Evolutionary conservation across 805 yeast species (phyloP), one percentile per base, ranked within the genome.

Genomic region (Saturnispora diversa): DNA sequence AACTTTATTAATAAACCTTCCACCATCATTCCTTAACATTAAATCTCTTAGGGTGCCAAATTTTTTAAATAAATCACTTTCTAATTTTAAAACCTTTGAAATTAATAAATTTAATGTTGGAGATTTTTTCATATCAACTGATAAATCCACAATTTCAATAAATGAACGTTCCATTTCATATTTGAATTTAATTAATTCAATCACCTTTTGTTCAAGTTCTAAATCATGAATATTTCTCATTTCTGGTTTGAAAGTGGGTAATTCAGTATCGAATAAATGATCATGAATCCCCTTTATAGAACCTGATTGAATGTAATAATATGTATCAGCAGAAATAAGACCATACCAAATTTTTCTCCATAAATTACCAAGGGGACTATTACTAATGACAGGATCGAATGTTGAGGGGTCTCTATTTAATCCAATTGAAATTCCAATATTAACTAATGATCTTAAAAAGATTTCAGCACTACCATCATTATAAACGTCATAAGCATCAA

Each of bases 371-470:
- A 50, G 42, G 40, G 52, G 62, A 12, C 45, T 40, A 6, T 40
- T 28, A 8, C 42, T 35, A 2, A 39, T 28, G 8, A 34, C n/a
- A 1, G 42, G 6, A n/a, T 53, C 55, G 48, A 75, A 74, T 29
- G 63, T 63, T 34, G 66, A 69, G 1, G 87, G 86, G 47, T 80
- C 87, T 49, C 86, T 65, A 53, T 80, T 79, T 20, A 80, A 53
- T 0, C 87, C 88, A 47, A 80, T 67, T 28, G 80, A 68, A 40
- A 74, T 66, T 0, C 80, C 84, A 81, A 80, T 76, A 50, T 78
- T 84, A 12, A 77, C 59, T 23, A 77, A 62, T 58, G 75, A 67
- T 1, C 80, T 75, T 11, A 71, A 55, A 40, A 72, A 69, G 6
- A 75, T 70, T 49, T 70, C 77, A 2, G 77, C 68, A 37, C 74